Percentiles rank a stretch among this genome's conserved stretches.
Conservation (phyloP, 78 protist species). For the Chrysochromulina parva region DNA sequence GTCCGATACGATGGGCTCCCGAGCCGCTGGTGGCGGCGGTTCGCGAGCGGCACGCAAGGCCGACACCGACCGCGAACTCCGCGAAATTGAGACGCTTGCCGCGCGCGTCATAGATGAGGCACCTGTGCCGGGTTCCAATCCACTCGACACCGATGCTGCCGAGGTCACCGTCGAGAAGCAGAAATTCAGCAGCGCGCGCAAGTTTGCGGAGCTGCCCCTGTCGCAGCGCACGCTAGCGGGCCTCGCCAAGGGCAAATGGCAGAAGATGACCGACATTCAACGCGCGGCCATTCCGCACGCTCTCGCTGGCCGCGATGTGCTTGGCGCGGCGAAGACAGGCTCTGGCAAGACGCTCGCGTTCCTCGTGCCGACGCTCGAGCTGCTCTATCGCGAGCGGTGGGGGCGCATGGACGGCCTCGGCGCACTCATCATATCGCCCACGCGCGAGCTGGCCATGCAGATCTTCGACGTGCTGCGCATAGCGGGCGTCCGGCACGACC, state of each 20-base stretch:
- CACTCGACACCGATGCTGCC: neutral
- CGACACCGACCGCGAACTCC: too few relatives aligned
- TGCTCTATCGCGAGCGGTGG: slow-evolving; percentile 78
- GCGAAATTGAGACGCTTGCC: neutral
- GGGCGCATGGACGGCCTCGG: slow-evolving; percentile 86
- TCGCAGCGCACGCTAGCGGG: slow-evolving; percentile 58
- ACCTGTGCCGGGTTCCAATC: slow-evolving; percentile 1
- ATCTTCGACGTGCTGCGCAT: slow-evolving; percentile 87
- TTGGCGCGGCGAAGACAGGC: slow-evolving; percentile 96
- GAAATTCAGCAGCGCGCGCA: neutral
- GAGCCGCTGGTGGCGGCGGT: too few relatives aligned
- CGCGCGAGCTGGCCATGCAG: slow-evolving; percentile 98
- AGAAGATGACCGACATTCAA: slow-evolving; percentile 84
- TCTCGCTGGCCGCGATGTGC: slow-evolving; percentile 85
- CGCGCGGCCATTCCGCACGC: slow-evolving; percentile 80
- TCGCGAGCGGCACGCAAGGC: too few relatives aligned
- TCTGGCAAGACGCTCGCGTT: slow-evolving; percentile 95
- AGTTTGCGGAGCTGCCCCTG: slow-evolving; percentile 36
- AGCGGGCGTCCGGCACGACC: slow-evolving; percentile 71
- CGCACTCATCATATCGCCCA: slow-evolving; percentile 95
- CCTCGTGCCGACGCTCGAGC: slow-evolving; percentile 87
- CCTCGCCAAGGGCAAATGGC: slow-evolving; percentile 49
- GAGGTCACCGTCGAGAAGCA: neutral
- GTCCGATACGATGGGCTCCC: too few relatives aligned
- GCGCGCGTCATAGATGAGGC: neutral